Conservation (phyloP, 139 green algal species). For the Tetradesmus lagerheimii region DNA sequence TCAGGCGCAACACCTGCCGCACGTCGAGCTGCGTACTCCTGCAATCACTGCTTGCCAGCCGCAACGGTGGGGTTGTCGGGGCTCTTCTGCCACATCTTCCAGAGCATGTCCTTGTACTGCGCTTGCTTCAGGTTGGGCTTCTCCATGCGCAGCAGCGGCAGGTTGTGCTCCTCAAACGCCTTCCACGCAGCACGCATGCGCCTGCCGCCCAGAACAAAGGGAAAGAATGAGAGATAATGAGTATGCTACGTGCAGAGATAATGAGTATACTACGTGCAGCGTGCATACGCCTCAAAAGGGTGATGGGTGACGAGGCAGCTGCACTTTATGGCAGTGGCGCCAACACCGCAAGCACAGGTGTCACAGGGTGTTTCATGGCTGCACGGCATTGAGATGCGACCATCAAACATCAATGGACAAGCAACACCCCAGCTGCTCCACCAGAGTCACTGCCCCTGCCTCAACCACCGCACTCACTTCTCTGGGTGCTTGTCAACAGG, state of each 20-base stretch:
- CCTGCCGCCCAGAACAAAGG: too few relatives aligned
- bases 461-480: slow-evolving; percentile 63
- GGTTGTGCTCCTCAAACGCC: slow-evolving; percentile 71
- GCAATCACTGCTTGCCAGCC: neutral
- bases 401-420: too few relatives aligned
- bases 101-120: slow-evolving; percentile 71
- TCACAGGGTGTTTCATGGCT: too few relatives aligned
- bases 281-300: too few relatives aligned
- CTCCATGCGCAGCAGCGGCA: slow-evolving; percentile 74
- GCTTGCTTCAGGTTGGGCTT: slow-evolving; percentile 80
- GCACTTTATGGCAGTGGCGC: too few relatives aligned
- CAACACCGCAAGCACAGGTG: too few relatives aligned
- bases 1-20: too few relatives aligned
- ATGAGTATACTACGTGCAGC: too few relatives aligned
- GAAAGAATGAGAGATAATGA: neutral
- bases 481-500: slow-evolving; percentile 78
- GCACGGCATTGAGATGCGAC: too few relatives aligned
- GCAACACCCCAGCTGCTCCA: neutral
- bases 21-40: too few relatives aligned
- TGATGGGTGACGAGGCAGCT: too few relatives aligned
- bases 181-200: slow-evolving; percentile 79
- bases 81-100: slow-evolving; percentile 76
- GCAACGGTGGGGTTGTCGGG: slow-evolving; percentile 65
- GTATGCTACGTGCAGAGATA: too few relatives aligned
- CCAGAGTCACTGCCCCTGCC: neutral